Percentiles rank a stretch among this genome's conserved stretches.
These are phyloP conservation scores for Darksidea phi DNA, from an alignment of 495 filamentous ascomycete genomes.

Conservation along the genomic window DNA sequence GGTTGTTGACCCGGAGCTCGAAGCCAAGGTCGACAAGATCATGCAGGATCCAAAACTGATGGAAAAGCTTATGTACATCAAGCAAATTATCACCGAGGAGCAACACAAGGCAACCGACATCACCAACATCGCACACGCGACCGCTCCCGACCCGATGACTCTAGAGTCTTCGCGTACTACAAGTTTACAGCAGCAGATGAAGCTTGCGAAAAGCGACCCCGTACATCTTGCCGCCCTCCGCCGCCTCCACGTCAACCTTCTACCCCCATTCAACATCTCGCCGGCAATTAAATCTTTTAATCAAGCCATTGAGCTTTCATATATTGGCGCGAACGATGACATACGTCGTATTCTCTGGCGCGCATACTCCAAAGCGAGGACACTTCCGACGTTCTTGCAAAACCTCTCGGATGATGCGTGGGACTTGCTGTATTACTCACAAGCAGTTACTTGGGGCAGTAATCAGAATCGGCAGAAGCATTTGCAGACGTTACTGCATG, in stretches of 20 bases:
- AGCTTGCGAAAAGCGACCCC: constrained; percentile 27
- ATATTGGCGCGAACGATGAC: constrained; percentile 30
- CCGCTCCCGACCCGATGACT: constrained; percentile 23
- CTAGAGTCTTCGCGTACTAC: constrained; percentile 6
- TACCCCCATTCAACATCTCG: constrained; percentile 21
- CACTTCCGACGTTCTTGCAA: constrained; percentile 28
- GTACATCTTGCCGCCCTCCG: constrained; percentile 26
- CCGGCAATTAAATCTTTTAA: constrained; percentile 19
- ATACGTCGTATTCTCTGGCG: constrained; percentile 31
- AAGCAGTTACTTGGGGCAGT: constrained; percentile 28
- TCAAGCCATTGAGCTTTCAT: constrained; percentile 27
- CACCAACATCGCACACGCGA: neutral
- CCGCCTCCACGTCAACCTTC: constrained; percentile 25
- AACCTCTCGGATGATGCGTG: constrained; percentile 31
- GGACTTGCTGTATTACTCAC: constrained; percentile 32
- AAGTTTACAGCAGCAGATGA: constrained; percentile 9
- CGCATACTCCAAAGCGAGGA: constrained; percentile 22
- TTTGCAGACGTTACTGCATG: constrained; percentile 21
- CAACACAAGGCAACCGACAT: neutral
- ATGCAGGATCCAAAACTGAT: constrained; percentile 26
- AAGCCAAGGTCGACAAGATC: constrained; percentile 28
- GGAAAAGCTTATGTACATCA: constrained; percentile 21
- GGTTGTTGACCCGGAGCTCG: constrained; percentile 2
- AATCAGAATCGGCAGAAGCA: constrained; percentile 33
- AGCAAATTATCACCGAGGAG: neutral